phyloP scores from a whole-genome alignment of 768 basidiomycete species.

The Termitomyces sp. region DNA sequence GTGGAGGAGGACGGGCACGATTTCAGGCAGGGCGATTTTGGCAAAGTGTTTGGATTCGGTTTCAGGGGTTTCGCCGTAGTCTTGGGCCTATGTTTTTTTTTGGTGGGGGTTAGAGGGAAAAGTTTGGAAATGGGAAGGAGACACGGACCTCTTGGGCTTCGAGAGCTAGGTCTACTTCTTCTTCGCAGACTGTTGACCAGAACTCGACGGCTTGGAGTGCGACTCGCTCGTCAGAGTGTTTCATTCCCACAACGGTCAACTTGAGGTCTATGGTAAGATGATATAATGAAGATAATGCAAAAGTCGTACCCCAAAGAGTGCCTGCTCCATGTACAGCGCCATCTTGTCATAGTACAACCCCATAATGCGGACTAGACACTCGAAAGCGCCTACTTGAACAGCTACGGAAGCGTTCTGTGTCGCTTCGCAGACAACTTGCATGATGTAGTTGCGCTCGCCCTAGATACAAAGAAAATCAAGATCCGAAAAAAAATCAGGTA shows the following conservation, averaged over 20 bases:
- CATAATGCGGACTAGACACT: slow-evolving; percentile 96
- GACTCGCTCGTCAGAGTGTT: slow-evolving; percentile 84
- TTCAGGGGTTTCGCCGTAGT: slow-evolving; percentile 85
- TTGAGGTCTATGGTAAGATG: slow-evolving; percentile 26
- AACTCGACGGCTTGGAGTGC: slow-evolving; percentile 97
- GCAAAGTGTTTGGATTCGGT: slow-evolving; percentile 88
- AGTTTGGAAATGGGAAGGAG: background rate
- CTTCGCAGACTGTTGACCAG: slow-evolving; percentile 99
- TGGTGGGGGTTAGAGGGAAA: background rate
- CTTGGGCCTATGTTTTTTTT: slow-evolving; percentile 55
- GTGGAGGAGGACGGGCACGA: slow-evolving; percentile 85
- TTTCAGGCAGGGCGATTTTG: slow-evolving; percentile 90
- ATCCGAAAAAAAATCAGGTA: background rate
- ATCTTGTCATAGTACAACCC: slow-evolving; percentile 98
- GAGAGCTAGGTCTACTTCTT: slow-evolving; percentile 88
- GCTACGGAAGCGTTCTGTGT: slow-evolving; percentile 76
- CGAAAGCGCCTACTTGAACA: slow-evolving; percentile 95
- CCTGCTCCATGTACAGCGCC: slow-evolving; percentile 99
- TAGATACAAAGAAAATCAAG: slow-evolving; percentile 25
- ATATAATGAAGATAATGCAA: slow-evolving; percentile 6
- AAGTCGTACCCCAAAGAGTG: slow-evolving; percentile 82
- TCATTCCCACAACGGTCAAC: slow-evolving; percentile 98
- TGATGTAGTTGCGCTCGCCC: slow-evolving; percentile 99
- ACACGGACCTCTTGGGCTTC: slow-evolving; percentile 87
- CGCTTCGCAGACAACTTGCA: slow-evolving; percentile 99